Conservation (phyloP, 2,329 filamentous ascomycete species). For the Gliomastix tumulicola region DNA sequence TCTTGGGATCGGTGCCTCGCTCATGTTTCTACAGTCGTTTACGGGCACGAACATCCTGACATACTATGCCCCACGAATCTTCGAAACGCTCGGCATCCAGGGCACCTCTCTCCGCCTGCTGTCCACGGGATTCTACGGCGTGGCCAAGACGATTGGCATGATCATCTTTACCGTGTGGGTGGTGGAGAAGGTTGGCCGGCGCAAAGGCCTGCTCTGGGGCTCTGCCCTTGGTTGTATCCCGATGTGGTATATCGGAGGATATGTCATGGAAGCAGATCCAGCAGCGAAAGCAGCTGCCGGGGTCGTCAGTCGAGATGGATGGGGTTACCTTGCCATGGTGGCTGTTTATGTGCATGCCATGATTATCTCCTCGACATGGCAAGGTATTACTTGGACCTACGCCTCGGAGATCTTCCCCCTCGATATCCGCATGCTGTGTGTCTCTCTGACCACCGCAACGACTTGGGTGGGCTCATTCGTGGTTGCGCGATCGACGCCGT, state of each 20-base stretch:
- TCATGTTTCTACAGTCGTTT: constrained; percentile 32
- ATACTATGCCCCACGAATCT: constrained; percentile 32
- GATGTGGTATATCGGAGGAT: constrained; percentile 31
- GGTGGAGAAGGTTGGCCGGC: constrained; percentile 39
- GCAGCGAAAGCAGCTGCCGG: constrained; percentile 33
- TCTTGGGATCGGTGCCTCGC: constrained; percentile 36
- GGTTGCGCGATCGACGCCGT: constrained; percentile 28
- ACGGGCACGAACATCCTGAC: constrained; percentile 51
- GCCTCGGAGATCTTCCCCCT: constrained; percentile 38
- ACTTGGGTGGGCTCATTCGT: constrained; percentile 32
- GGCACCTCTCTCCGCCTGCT: constrained; percentile 24
- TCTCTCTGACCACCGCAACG: constrained; percentile 23
- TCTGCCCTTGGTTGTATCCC: constrained; percentile 26
- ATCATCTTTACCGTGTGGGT: constrained; percentile 33
- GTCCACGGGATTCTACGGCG: constrained; percentile 32
- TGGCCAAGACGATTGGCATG: constrained; percentile 27
- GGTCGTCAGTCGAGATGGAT: constrained; percentile 30
- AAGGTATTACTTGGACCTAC: constrained; percentile 35
- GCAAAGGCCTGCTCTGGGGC: constrained; percentile 35
- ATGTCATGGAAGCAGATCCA: constrained; percentile 22
- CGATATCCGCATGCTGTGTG: constrained; percentile 25
- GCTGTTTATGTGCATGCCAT: constrained; percentile 36
- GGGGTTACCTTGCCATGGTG: constrained; percentile 36
- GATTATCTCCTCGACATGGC: constrained; percentile 31
- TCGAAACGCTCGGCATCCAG: constrained; percentile 23